Conservation (phyloP, 2,329 filamentous ascomycete species). For the Cladosporium halotolerans region DNA sequence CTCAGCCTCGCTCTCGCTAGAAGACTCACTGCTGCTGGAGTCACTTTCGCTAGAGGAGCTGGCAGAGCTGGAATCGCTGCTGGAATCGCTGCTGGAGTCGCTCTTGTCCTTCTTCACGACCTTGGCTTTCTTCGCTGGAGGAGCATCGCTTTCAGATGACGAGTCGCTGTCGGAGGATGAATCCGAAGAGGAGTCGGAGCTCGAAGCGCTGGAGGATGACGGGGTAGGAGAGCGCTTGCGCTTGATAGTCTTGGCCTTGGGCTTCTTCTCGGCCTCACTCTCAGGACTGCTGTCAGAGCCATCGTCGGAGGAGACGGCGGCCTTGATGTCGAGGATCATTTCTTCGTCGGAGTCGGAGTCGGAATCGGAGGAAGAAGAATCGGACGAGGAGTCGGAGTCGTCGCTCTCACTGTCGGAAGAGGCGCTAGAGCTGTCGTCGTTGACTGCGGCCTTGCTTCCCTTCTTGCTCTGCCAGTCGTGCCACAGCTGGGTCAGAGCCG, state of each 20-base stretch:
- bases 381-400: constrained; percentile 2
- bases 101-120: constrained; percentile 14
- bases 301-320: constrained; percentile 2
- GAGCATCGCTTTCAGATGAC: constrained; percentile 21
- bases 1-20: constrained; percentile 16
- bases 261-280: constrained; percentile 5
- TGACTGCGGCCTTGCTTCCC: constrained; percentile 14
- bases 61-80: constrained; percentile 36
- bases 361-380: constrained; percentile 13
- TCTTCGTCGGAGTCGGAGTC: constrained; percentile 15
- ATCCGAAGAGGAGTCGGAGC: constrained; percentile 14
- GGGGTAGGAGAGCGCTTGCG: constrained; percentile 14
- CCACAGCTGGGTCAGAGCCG: constrained; percentile 8
- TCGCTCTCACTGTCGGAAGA: constrained; percentile 12
- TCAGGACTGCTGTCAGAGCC: constrained; percentile 13
- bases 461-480: constrained; percentile 13
- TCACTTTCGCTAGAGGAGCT: constrained; percentile 26
- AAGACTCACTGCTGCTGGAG: constrained; percentile 13
- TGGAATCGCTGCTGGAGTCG: constrained; percentile 10
- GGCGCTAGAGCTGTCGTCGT: constrained; percentile 8
- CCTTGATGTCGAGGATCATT: constrained; percentile 8
- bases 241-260: constrained; percentile 8
- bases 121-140: constrained; percentile 27
- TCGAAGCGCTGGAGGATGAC: constrained; percentile 11
- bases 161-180: constrained; percentile 17